Evolutionary conservation across 1,284 basidiomycete species (phyloP), one percentile per base, ranked within the genome.

Genomic region (Kalmanozyma brasiliensis): DNA sequence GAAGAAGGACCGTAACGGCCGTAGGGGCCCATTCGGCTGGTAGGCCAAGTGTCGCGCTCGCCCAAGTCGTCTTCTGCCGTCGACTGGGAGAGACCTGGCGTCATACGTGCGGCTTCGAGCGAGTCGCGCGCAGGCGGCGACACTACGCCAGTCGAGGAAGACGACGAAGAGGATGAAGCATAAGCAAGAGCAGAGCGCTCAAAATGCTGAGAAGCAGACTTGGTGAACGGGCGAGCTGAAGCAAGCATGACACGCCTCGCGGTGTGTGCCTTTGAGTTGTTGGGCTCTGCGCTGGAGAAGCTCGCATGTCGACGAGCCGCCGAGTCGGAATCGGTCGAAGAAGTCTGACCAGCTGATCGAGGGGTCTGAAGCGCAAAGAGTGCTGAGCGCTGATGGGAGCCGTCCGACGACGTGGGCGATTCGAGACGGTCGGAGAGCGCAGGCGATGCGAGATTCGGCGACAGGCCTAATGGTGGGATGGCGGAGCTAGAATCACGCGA

Each of bases 21-120:
- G 26, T 16, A 42, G 11, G 45, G 48, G 20, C 45, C 55, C 16
- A 46, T 40, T 22, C 72, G 52, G 43, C 67, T 72, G 20, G 58
- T 67, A 8, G 74, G 74, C 74, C 74, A 76, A 40, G 59, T 67
- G 35, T 76, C 74, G 20, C 74, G 52, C 55, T 76, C 74, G 34
- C 59, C 48, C 6, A 42, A 30, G 19, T 74, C 73, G 19, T 60
- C 64, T 13, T 47, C 47, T 8, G 37, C 37, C 14, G 48, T 52
- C 20, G 66, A 55, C 10, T 35, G 37, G 2, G 66, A 64, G 6
- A 62, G 30, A 11, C 38, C 55, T 0, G 65, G 46, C 16, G 59
- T 52, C 58, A 71, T 66, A 45, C 37, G 55, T 7, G 52, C 36
- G n/a, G 57, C 43, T 24, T 55, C 52, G 17, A 56, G 40, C 32